These are phyloP conservation scores for Citrus medica DNA, from an alignment of 345 rosid species.

Conservation along the genomic window DNA sequence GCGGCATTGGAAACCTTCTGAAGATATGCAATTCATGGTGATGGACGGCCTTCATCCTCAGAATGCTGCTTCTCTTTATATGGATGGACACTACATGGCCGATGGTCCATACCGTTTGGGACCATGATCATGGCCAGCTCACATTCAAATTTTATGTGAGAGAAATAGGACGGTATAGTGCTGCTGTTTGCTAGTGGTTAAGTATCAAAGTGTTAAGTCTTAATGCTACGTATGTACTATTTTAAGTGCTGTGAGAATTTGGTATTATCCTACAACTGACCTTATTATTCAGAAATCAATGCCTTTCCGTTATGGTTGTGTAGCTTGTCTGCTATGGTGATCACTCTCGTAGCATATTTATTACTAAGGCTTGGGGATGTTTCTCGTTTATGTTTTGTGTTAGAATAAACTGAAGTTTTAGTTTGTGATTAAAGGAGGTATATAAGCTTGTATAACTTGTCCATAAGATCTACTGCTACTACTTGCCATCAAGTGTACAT, in stretches of 20 bases:
- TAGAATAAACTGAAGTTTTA: neutral
- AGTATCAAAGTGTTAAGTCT: neutral
- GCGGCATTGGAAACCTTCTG: slow-evolving; percentile 99
- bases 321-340: slow-evolving; percentile 9
- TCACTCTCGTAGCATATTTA: neutral
- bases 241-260: neutral
- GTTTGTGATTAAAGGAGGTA: neutral
- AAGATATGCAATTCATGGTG: slow-evolving; percentile 99
- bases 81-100: slow-evolving; percentile 88
- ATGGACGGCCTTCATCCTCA: slow-evolving; percentile 96
- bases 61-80: slow-evolving; percentile 82
- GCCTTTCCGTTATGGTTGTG: slow-evolving; percentile 6
- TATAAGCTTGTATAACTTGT: neutral
- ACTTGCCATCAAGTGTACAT: slow-evolving; percentile 8
- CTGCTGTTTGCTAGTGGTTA: neutral
- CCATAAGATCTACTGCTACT: neutral
- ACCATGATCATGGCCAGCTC: slow-evolving; percentile 37
- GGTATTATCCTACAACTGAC: slow-evolving; percentile 3
- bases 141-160: neutral
- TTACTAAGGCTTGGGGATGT: neutral
- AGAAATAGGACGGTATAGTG: neutral
- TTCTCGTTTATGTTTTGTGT: neutral
- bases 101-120: slow-evolving; percentile 96
- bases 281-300: neutral
- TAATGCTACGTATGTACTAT: neutral